Percentiles rank a stretch among this genome's conserved stretches.
Evolutionary conservation across 768 basidiomycete genomes (phyloP).

Genomic region (Rickenella mellea): DNA sequence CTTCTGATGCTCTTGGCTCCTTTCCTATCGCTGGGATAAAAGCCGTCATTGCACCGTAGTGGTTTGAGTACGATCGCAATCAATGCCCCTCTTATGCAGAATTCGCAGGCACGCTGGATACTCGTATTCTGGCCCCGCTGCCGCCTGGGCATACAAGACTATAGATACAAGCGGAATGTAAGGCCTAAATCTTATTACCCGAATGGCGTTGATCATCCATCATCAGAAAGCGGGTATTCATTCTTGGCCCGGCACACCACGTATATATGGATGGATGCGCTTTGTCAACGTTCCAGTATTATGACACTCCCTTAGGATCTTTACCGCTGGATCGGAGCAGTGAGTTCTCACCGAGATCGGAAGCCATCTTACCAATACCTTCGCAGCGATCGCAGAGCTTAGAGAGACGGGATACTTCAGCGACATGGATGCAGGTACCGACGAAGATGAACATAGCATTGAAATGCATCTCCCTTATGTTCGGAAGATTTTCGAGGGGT

Average conservation of each 20-base stretch:
- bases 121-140: slow-evolving; percentile 85
- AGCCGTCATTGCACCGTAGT: slow-evolving; percentile 95
- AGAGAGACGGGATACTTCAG: slow-evolving; percentile 59
- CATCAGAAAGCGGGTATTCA: slow-evolving; percentile 78
- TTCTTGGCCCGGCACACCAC: slow-evolving; percentile 95
- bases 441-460: slow-evolving; percentile 94
- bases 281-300: slow-evolving; percentile 64
- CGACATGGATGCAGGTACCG: slow-evolving; percentile 52
- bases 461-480: slow-evolving; percentile 97
- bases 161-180: slow-evolving; percentile 80
- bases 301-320: slow-evolving; percentile 79
- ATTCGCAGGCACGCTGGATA: slow-evolving; percentile 84
- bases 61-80: too few species aligned
- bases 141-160: slow-evolving; percentile 93
- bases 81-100: background rate
- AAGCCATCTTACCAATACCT: background rate
- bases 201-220: background rate
- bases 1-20: slow-evolving; percentile 32
- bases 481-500: slow-evolving; percentile 79
- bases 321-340: slow-evolving; percentile 73
- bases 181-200: slow-evolving; percentile 17
- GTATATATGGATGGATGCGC: slow-evolving; percentile 83
- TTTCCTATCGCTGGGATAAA: slow-evolving; percentile 64
- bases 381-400: slow-evolving; percentile 58
- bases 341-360: slow-evolving; percentile 27